Evolutionary conservation across 2,329 filamentous ascomycete species (phyloP), one percentile per base, ranked within the genome.

Genomic region (Amesomyces nigricolor): DNA sequence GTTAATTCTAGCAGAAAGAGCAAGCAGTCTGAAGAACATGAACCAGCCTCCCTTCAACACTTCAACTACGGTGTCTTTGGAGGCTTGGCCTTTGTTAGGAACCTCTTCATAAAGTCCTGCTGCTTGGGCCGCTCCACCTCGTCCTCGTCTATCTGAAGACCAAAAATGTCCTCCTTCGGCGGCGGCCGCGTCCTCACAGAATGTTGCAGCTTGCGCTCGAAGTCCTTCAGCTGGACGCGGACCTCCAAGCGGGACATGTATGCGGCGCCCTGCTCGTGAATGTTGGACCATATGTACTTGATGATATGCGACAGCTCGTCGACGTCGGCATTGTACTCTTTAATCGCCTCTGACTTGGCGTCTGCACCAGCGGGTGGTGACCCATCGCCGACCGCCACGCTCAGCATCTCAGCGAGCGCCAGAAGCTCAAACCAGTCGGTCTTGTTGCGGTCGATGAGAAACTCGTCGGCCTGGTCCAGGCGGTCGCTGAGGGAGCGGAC

Each of bases 181-280:
- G 73, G 78, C 45, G 75, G 77, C 62, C 79, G 80, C 10, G 87
- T 88, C 47, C 90, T 78, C 47, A 92, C 85, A 2, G 82, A 79
- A 66, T 87, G 84, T 46, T 83, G 72, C 13, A 96, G 75, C 53
- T 91, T 82, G 64, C 88, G 83, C 56, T 85, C 79, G n/a, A 96
- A 73, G 55, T 84, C 79, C 64, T 95, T 87, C 39, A 95, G 76
- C 10, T 79, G 78, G 52, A 84, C 83, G 70, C 95, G 96, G 11
- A 88, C 83, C 65, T 95, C 84, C 30, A 88, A 87, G 30, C 88
- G 80, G 14, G 80, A 79, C 56, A 94, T 76, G 63, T 87, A 83
- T 19, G 83, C 83, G 44, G 89, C 86, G 40, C 88, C 89, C 1
- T 85, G 79, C 64, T 91, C 88, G 56, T 85, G 79, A 64, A 95